Evolutionary conservation across 1,139 yeast species (phyloP).

Genomic region (Geotrichum klebahnii): DNA sequence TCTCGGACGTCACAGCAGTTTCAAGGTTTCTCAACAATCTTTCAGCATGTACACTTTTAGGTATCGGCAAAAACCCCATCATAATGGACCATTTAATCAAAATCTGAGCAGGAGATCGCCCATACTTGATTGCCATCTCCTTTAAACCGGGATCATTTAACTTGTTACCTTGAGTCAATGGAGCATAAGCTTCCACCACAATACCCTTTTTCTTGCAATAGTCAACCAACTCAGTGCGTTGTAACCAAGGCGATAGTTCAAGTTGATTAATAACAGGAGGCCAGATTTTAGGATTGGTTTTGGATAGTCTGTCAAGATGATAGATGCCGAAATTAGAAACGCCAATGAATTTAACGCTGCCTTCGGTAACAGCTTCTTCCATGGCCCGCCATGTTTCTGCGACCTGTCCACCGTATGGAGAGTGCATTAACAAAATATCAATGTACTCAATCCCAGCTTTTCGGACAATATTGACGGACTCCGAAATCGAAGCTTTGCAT

Average conservation of each 20-base stretch:
- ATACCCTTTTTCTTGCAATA: constrained; percentile 54
- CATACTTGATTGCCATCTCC: constrained; percentile 52
- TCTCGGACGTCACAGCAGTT: background rate
- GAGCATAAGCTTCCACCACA: constrained; percentile 66
- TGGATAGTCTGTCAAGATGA: constrained; percentile 51
- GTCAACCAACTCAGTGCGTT: constrained; percentile 59
- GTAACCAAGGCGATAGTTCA: constrained; percentile 72
- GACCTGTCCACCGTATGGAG: constrained; percentile 32
- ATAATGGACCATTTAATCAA: constrained; percentile 66
- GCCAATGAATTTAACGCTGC: constrained; percentile 65
- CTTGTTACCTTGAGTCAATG: constrained; percentile 46
- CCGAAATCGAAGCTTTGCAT: constrained; percentile 52
- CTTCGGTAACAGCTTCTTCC: constrained; percentile 31
- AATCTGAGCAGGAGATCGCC: constrained; percentile 56
- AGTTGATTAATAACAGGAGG: constrained; percentile 70
- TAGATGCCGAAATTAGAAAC: constrained; percentile 65
- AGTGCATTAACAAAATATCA: constrained; percentile 44
- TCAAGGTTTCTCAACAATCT: constrained; percentile 56
- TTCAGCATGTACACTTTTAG: constrained; percentile 60
- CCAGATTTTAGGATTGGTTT: constrained; percentile 46
- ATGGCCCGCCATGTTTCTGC: constrained; percentile 1
- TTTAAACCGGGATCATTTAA: constrained; percentile 46
- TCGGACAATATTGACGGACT: constrained; percentile 48
- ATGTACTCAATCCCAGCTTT: constrained; percentile 42
- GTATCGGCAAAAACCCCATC: constrained; percentile 63